phyloP scores from a whole-genome alignment of 2,329 filamentous ascomycete species.

The Penicillium sumatraense region DNA sequence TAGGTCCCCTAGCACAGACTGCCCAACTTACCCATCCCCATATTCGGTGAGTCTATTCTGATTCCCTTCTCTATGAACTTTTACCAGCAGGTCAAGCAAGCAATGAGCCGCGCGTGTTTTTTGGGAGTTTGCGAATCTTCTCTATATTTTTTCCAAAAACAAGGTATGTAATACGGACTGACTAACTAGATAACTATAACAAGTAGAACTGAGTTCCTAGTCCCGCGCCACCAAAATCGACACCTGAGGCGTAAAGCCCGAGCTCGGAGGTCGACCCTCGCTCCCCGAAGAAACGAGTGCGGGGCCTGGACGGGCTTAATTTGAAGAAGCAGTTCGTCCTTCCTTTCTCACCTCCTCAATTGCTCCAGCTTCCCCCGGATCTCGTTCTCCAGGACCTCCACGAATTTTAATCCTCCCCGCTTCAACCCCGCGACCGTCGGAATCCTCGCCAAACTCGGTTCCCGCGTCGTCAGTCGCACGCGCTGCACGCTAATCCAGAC shows the following conservation, averaged over 20 bases:
- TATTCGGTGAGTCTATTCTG: neutral
- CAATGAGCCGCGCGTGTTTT: neutral
- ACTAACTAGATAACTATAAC: too few relatives aligned
- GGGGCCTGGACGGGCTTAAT: conserved; percentile 20
- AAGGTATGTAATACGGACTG: too few relatives aligned
- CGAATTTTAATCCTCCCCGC: neutral
- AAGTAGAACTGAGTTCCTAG: too few relatives aligned
- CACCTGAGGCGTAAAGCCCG: conserved; percentile 8
- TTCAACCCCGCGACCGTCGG: neutral
- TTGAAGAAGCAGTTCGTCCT: conserved; percentile 13
- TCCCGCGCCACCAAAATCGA: neutral
- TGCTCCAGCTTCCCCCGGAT: conserved; percentile 4
- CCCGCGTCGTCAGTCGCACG: neutral
- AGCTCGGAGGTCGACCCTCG: conserved; percentile 20
- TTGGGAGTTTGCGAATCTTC: neutral
- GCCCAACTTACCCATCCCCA: neutral
- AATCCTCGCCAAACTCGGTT: neutral
- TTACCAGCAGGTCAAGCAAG: neutral
- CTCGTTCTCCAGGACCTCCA: neutral
- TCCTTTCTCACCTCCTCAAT: conserved; percentile 12
- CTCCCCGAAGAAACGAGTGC: conserved; percentile 26
- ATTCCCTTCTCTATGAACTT: neutral
- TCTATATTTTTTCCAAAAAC: too few relatives aligned
- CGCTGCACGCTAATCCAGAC: neutral
- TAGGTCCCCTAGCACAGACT: neutral